Evolutionary conservation across 2,329 filamentous ascomycete genomes (phyloP), one percentile per base, ranked within the genome.

Genomic region (Hymenoscyphus scutula): DNA sequence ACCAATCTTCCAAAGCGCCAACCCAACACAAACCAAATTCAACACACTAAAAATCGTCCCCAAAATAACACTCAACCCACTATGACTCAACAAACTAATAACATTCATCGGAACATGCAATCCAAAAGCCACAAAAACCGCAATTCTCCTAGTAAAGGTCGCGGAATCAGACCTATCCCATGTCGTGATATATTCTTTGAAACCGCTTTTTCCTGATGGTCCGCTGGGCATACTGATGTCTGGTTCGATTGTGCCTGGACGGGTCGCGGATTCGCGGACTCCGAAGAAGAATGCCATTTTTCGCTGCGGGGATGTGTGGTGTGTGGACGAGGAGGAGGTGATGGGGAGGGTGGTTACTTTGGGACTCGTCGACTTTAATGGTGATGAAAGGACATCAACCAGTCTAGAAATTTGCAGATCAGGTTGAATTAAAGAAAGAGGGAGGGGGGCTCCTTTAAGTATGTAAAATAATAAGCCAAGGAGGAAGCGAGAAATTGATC

Each of bases 1-100:
- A 60, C 48, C 59, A 23, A 61, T n/a, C 38, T 53, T 61, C 59
- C 59, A 61, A 27, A 61, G 32, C 53, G 53, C 54, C 37, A 55
- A 17, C 37, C 53, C 59, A 25, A 61, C 27, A 57, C 59, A 61
- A 57, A 53, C 11, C n/a, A 61, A 10, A 57, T 61, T 61, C 59
- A 61, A 53, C 17, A 57, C 59, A 29, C 59, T 41, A 29, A 60
- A 60, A 13, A 60, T 17, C 7, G 15, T 11, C 6, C 48, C 59
- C 23, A 60, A 10, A 17, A 60, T 30, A 34, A 56, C 17, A 7
- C 25, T 13, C n/a, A 60, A 10, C 1, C 59, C 59, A 25, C 34
- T n/a, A 13, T 23, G 11, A 25, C 53, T 38, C 11, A 56, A 8
- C 7, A 55, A 30, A 56, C 30, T 48, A 27, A 60, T 32, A 13